Base-by-base conservation (phyloP, 768 basidiomycete genomes). In the Leucogyrophana mollusca region DNA sequence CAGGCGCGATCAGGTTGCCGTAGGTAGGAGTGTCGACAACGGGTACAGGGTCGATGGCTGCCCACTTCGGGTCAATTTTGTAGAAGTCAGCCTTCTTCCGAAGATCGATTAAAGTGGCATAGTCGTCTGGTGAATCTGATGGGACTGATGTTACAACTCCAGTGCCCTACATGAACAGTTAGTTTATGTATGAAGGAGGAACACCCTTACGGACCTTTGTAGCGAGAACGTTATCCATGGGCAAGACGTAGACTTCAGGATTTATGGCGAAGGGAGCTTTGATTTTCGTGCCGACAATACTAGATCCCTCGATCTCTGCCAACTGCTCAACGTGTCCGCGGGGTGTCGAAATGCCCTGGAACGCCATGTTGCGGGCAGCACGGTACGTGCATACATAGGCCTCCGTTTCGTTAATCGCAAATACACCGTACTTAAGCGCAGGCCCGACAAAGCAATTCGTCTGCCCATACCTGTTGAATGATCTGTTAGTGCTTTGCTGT, bases 81-180 rank as follows among this genome's bases (percentile, higher is more conserved):
- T 97, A 99, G 71, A 85, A 94, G 43, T 93, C 93, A 38, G 94
- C 80, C 69, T 99, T 99, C 71, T 97, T 98, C 59, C 88, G 87
- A 23, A 99, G 76, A 60, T 98, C 95, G 57, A 82, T 82, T 42
- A 93, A 74, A 4, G 92, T 95, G 54, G 83, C 81, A 68, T 82
- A 98, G 63, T 99, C 96, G 63, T 98, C 96, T 3, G 96, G 96
- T 4, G 96, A 98, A 64, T 99, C 96, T 7, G 96, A 96, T 0
- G 96, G 94, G 5, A 96, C 94, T 33, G 92, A 98, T 4, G 94
- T 96, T 57, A 99, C 96, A 23, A 99, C 93, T 51, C 95, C 96
- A 10, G 95, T 98, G 58, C 96, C 96, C 86, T 87, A 51, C 3
- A 37, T 40, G 21, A 34, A 33, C 27, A 45, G 21, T 59, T 41